Evolutionary conservation across 805 yeast genomes (phyloP), one percentile per base, ranked within the genome.

Genomic region (Kodamaea kaohsiungensis): DNA sequence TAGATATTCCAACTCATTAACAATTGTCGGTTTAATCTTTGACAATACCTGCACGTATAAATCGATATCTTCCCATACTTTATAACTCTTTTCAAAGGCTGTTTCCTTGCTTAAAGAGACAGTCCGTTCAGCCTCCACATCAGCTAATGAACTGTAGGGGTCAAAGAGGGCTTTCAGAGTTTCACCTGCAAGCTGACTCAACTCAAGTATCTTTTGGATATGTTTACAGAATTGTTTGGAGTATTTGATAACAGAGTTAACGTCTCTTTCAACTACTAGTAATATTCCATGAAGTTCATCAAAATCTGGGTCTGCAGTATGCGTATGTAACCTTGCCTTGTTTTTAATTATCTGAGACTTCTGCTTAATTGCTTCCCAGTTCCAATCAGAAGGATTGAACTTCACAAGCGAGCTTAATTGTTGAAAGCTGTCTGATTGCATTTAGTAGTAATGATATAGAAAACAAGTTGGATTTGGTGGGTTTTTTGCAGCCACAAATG

Each of bases 301-400:
- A 39, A 70, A 61, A 9, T 61, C 69, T 30, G 62, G 67, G 39
- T 60, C 66, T 71, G 18, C 65, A 56, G 65, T 71, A 27, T 46
- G 50, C 9, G 59, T 39, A 12, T 51, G 57, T 6, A 48, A 25
- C 16, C 43, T 43, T 3, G 49, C 55, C 15, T 48, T 56, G 39
- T 46, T 33, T 12, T 51, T 54, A 13, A 56, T 12, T 7, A 46
- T 47, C 27, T 52, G 56, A n/a, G 61, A 54, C 16, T 47, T 43
- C 27, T 67, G 52, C 46, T 64, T 70, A 38, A 70, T 43, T 9
- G 45, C n/a, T 13, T 42, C 46, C 52, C 52, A 48, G 42, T 48
- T 46, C 43, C 45, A 40, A 16, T 40, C 45, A 7, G 45, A 40
- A 10, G 45, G 45, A 19, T 16, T 40, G 25, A 40, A 40, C 19